Evolutionary conservation across 1,284 basidiomycete species (phyloP), one percentile per base, ranked within the genome.

Genomic region (Trichosporon ovoides): DNA sequence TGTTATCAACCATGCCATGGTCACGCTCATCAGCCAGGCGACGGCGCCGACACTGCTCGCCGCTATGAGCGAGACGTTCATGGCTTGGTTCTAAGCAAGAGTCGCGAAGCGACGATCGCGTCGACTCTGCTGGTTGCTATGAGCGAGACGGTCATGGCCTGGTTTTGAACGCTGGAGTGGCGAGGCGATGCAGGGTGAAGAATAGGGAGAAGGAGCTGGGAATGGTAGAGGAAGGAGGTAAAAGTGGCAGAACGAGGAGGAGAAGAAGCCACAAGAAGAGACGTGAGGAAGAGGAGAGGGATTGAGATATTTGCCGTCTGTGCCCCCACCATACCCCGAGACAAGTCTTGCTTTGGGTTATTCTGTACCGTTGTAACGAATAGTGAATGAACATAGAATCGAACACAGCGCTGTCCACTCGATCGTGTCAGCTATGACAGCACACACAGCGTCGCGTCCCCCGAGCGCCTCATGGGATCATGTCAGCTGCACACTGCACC

Each of bases 1-100:
- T 1, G 87, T 88, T 0, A 86, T 89, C 53, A 81, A 89, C 58
- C 88, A 92, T 71, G 88, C 89, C 1, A 86, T 94, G 51, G 86
- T 88, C 14, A 90, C 87, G 68, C 81, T 98, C 31, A 88, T 98
- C 68, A 88, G 80, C 28, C 77, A 80, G 57, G 82, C 83, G 19
- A 82, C 80, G 31, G 80, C 80, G 53, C 79, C 80, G 6, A 73
- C 76, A 37, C 79, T 80, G 54, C 71, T 84, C 14, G 79, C 81
- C 1, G 48, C 48, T 34, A 62, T 62, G 61, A 83, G 85, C 38
- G 90, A 91, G 77, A 81, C 83, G 56, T 92, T 86, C 71, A 82
- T 86, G 67, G 87, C 91, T 20, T 93, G 89, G 89, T 91, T 89
- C 78, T 93, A 79, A 56, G n/a, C 46, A 3, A 13, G 28, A 31